These are phyloP conservation scores for Kandelia obovata DNA, from an alignment of 345 rosid species.

Conservation along the genomic window DNA sequence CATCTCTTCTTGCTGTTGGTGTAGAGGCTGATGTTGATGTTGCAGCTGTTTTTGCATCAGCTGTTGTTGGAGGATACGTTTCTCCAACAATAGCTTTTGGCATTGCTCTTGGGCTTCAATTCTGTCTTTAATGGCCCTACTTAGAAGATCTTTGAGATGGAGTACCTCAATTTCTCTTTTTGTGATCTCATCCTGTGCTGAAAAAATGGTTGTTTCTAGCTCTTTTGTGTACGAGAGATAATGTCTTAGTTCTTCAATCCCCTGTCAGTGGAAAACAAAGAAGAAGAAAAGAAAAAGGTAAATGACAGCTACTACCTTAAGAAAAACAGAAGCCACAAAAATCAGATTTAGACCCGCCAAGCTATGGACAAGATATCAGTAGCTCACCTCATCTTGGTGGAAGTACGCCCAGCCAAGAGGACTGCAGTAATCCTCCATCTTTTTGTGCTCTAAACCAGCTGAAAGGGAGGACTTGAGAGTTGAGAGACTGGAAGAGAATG, in stretches of 20 bases:
- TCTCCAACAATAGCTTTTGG: slow-evolving; percentile 37
- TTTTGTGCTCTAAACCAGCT: not conserved
- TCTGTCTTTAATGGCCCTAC: slow-evolving; percentile 36
- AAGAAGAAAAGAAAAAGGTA: not conserved
- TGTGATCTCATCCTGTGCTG: slow-evolving; percentile 52
- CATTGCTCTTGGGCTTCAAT: slow-evolving; percentile 40
- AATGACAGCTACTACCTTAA: not conserved
- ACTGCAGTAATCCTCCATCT: slow-evolving; percentile 46
- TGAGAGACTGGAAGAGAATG: not conserved
- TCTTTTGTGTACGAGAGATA: slow-evolving; percentile 41
- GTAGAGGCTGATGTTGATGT: slow-evolving; percentile 12
- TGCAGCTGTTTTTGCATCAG: slow-evolving; percentile 14
- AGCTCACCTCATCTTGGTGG: slow-evolving; percentile 38
- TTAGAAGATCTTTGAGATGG: slow-evolving; percentile 39
- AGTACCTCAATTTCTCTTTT: slow-evolving; percentile 40
- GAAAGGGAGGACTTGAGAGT: not conserved
- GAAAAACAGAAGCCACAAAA: not conserved
- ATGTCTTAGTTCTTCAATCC: slow-evolving; percentile 44
- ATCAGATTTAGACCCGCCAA: not conserved
- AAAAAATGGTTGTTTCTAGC: slow-evolving; percentile 38
- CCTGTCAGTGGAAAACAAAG: slow-evolving; percentile 25
- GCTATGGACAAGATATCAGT: not conserved
- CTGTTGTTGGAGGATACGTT: slow-evolving; percentile 25
- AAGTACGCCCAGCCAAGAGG: slow-evolving; percentile 33
- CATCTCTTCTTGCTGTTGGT: slow-evolving; percentile 15